Evolutionary conservation across 176 grass and related monocot species (phyloP), one percentile per base, ranked within the genome.

Genomic region (Raddia guianensis): DNA sequence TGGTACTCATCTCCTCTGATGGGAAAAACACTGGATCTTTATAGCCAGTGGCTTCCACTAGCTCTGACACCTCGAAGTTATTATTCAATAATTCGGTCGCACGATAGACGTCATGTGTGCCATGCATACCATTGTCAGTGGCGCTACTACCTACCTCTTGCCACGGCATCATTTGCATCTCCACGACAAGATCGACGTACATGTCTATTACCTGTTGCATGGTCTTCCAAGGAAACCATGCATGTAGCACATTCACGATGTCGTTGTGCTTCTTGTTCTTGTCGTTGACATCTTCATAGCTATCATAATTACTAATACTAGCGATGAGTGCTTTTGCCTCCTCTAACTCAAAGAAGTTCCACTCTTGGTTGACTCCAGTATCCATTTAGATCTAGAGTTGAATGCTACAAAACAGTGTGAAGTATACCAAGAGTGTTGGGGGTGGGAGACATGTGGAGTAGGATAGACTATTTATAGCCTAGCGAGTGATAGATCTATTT

Each of bases 201-300:
- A 84, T 14, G 40, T 54, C 20, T 8, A 6, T 79, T 79, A 88
- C 81, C 68, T 88, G 60, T 0, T 32, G 18, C 52, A 5, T 45
- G 46, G 63, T 43, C 81, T 73, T 88, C 70, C 44, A 21, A 3
- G 81, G 86, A 51, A 84, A 84, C 15, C 9, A 18, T 15, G 19
- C 68, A 0, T 62, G 61, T 19, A 88, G 45, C 35, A n/a, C 11
- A 12, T 20, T 16, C 45, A 84, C 52, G 6, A 69, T 74, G 34
- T 11, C 7, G 2, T 35, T 52, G 35, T 79, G 80, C 11, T 19
- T 62, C 53, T 68, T 66, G 80, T 72, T 78, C 12, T 10, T 40
- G 18, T 12, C 5, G 19, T 18, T 1, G 3, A 44, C 9, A 5
- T 0, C 12, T 3, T 6, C 10, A 6, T 3, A 9, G 11, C n/a